These are phyloP conservation scores for Lenzites betulinus DNA, from an alignment of 768 basidiomycete species.

Conservation along the genomic window DNA sequence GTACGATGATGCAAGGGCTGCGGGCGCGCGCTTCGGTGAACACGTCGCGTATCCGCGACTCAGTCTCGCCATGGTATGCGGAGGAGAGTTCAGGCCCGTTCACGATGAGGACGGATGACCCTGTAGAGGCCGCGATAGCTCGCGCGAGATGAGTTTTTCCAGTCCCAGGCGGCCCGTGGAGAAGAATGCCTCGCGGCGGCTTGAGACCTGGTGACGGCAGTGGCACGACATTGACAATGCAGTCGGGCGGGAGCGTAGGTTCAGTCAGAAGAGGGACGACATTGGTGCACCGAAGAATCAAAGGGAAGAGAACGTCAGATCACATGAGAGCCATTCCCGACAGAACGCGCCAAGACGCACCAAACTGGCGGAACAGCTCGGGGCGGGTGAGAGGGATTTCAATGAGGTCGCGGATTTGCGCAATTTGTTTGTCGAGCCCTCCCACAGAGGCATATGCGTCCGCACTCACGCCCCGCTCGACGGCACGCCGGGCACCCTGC, in stretches of 20 bases:
- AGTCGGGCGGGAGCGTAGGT: background rate
- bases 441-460: slow-evolving; percentile 85
- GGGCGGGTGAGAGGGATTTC: slow-evolving; percentile 87
- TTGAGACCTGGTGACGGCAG: slow-evolving; percentile 63
- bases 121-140: slow-evolving; percentile 87
- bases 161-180: slow-evolving; percentile 96
- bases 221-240: background rate
- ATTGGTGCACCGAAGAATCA: background rate
- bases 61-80: slow-evolving; percentile 97
- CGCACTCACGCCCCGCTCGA: slow-evolving; percentile 42
- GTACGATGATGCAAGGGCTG: slow-evolving; percentile 89
- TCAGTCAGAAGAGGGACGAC: background rate
- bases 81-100: slow-evolving; percentile 95
- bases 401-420: slow-evolving; percentile 80
- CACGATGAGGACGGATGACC: slow-evolving; percentile 86
- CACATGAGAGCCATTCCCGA: background rate
- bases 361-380: slow-evolving; percentile 76
- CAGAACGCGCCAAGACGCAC: slow-evolving; percentile 32
- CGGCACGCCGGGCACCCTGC: slow-evolving; percentile 47
- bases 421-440: slow-evolving; percentile 85
- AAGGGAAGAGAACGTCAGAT: slow-evolving; percentile 1
- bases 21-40: slow-evolving; percentile 81
- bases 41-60: slow-evolving; percentile 84
- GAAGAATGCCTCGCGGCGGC: slow-evolving; percentile 92
- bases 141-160: slow-evolving; percentile 97